A percentile compares a stretch with the other conserved stretches of the same genome.
Evolutionary conservation across 495 filamentous ascomycete genomes (phyloP).

Genomic region (Pyrenula massariospora): DNA sequence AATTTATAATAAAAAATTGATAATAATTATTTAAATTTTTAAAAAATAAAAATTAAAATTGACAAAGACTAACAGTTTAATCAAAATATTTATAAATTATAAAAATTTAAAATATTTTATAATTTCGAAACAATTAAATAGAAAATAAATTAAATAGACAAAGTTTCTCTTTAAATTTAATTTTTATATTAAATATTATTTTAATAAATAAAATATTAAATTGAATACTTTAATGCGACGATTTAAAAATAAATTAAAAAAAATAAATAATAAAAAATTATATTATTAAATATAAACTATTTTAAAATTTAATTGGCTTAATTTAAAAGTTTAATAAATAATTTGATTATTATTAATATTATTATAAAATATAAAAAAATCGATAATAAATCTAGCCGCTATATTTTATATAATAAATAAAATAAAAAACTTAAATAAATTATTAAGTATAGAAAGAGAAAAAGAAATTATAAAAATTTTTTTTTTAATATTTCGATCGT

Average conservation of each 20-base stretch:
- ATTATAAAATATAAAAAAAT: neutral
- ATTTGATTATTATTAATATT: neutral
- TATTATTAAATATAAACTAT: neutral
- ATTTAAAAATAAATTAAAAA: neutral
- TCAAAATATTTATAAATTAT: constrained; percentile 10
- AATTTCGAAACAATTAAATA: constrained; percentile 12
- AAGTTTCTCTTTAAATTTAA: constrained; percentile 17
- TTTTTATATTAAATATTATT: constrained; percentile 15
- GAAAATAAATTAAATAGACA: constrained; percentile 10
- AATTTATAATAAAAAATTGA: constrained; percentile 14
- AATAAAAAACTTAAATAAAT: neutral
- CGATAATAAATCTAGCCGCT: neutral
- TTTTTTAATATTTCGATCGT: constrained; percentile 2
- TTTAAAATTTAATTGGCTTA: neutral
- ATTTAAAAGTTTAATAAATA: neutral
- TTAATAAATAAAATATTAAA: constrained; percentile 4
- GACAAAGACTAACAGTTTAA: neutral
- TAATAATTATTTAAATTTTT: constrained; percentile 12
- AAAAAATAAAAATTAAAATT: constrained; percentile 13
- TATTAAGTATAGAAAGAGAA: neutral
- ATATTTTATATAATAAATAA: neutral
- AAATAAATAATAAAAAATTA: neutral
- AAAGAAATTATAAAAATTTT: neutral
- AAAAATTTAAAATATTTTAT: constrained; percentile 15
- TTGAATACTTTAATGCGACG: constrained; percentile 4